A percentile compares a stretch with the other conserved stretches of the same genome.
Conservation (phyloP, 2,329 filamentous ascomycete genomes). For the Talaromyces sp. region DNA sequence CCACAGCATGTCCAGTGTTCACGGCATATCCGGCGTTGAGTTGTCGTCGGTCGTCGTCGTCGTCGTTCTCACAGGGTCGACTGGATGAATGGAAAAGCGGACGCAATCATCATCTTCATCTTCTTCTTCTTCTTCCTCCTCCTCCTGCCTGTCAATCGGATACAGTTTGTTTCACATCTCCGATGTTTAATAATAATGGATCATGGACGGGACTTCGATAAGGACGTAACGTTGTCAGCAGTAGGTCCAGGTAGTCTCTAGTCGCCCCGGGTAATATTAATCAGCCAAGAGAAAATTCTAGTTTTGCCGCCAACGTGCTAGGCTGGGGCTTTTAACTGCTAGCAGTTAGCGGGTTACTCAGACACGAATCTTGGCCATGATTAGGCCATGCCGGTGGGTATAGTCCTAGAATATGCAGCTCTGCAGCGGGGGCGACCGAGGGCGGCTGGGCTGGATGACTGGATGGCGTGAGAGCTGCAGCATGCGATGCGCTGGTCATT, state of each 20-base stretch:
- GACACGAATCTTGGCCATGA: background rate
- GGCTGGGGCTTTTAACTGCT: background rate
- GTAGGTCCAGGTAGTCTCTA: background rate
- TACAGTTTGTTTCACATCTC: background rate
- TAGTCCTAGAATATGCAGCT: background rate
- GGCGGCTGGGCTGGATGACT: background rate
- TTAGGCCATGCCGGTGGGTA: background rate
- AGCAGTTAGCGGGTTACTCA: background rate
- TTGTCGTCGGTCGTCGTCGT: too few relatives aligned
- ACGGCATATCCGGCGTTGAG: background rate
- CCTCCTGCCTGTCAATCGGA: background rate
- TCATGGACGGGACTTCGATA: background rate
- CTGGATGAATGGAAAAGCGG: background rate
- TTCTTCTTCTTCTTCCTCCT: too few relatives aligned
- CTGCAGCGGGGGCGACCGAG: background rate
- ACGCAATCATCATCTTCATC: background rate
- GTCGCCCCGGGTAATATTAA: background rate
- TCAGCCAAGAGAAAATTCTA: background rate
- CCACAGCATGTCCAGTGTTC: background rate
- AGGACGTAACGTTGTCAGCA: background rate
- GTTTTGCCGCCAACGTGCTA: background rate
- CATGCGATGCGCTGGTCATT: conserved; percentile 14
- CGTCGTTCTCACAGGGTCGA: background rate
- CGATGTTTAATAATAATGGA: background rate
- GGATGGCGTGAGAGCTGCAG: conserved; percentile 9